Evolutionary conservation across 805 yeast genomes (phyloP).

Genomic region (Soucietia sequanensis): DNA sequence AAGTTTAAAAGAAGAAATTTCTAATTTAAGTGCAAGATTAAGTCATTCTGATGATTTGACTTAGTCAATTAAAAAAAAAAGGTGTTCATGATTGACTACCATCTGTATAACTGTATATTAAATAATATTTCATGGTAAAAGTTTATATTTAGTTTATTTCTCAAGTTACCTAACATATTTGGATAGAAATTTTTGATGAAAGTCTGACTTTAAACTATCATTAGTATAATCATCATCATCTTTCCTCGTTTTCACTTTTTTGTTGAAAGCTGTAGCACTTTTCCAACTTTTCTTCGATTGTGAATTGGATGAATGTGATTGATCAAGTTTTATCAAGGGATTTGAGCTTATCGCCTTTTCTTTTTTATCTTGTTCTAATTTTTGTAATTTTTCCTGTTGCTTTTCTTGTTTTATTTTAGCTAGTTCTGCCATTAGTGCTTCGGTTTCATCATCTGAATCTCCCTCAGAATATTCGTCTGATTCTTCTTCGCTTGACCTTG

Average conservation of each 20-base stretch:
- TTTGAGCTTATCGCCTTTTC: conserved; percentile 8
- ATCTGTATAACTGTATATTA: conserved; percentile 2
- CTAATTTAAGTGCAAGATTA: conserved; percentile 69
- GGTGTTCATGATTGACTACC: not conserved
- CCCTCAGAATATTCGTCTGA: conserved; percentile 5
- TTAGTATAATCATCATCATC: conserved; percentile 22
- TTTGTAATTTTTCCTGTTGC: conserved; percentile 6
- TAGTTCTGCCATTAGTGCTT: conserved; percentile 1
- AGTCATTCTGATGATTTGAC: conserved; percentile 32
- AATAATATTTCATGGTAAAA: not conserved
- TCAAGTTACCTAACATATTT: conserved; percentile 28
- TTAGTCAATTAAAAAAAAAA: conserved; percentile 5
- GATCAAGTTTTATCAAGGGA: conserved; percentile 7
- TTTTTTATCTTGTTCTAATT: conserved; percentile 6
- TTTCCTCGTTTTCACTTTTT: conserved; percentile 6
- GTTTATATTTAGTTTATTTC: not conserved
- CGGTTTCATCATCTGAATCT: conserved; percentile 1
- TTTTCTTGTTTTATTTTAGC: conserved; percentile 14
- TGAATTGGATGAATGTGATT: not conserved
- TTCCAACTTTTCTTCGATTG: conserved; percentile 30
- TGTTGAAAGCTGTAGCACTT: conserved; percentile 20
- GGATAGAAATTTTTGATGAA: conserved; percentile 33
- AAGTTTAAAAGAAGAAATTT: conserved; percentile 81
- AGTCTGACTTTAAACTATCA: conserved; percentile 32
- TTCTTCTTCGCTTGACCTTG: conserved; percentile 1